Evolutionary conservation across 768 basidiomycete species (phyloP).

Genomic region (Pleurotus citrinopileatus): DNA sequence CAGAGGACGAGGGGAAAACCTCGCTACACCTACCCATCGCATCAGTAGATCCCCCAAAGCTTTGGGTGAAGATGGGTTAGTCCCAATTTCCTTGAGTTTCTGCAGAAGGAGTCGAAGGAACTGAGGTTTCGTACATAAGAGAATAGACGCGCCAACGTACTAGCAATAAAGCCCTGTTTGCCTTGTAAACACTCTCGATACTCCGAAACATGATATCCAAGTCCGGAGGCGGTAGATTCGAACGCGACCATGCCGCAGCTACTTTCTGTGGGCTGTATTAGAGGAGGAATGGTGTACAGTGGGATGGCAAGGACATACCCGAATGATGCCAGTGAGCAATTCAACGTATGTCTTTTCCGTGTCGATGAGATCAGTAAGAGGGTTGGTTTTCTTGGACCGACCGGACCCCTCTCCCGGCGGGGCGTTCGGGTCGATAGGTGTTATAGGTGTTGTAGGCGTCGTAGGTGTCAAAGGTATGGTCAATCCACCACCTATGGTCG

Average conservation of each 20-base stretch:
- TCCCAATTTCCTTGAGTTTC: conserved; percentile 94
- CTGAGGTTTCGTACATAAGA: conserved; percentile 5
- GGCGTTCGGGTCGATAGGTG: conserved; percentile 17
- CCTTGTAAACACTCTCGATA: conserved; percentile 90
- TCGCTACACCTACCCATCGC: conserved; percentile 77
- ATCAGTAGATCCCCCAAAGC: conserved; percentile 93
- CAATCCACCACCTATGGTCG: conserved; percentile 18
- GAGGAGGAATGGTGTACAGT: conserved; percentile 12
- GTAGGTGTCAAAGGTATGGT: conserved; percentile 26
- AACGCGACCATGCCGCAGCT: conserved; percentile 95
- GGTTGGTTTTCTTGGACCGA: conserved; percentile 70
- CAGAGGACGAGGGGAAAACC: conserved; percentile 11
- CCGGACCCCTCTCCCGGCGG: conserved; percentile 30
- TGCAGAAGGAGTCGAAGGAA: conserved; percentile 29
- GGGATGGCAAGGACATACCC: conserved; percentile 53
- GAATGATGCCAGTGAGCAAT: conserved; percentile 83
- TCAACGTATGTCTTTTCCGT: conserved; percentile 94
- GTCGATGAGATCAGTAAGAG: conserved; percentile 88
- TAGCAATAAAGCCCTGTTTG: conserved; percentile 75
- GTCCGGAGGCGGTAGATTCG: conserved; percentile 89
- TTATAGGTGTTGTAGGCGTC: conserved; percentile 34
- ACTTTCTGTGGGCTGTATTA: conserved; percentile 63
- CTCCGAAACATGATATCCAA: conserved; percentile 94
- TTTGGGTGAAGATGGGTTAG: conserved; percentile 89
- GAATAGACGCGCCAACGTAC: conserved; percentile 39